phyloP scores from a whole-genome alignment of 352 stramenopile species.

The Globisporangium heterothallicum region DNA sequence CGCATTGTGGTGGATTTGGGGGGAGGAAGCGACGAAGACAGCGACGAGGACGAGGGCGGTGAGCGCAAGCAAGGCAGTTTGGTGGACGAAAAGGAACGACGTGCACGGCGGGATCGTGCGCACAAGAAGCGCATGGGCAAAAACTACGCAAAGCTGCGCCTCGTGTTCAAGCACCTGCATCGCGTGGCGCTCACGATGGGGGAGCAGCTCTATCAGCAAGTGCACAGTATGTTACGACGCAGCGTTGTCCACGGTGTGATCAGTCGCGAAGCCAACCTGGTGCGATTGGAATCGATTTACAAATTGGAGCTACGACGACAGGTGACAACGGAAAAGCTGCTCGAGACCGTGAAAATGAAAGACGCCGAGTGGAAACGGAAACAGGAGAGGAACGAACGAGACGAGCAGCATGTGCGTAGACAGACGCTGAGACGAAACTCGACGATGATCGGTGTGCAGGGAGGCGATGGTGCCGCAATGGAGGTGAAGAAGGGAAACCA shows the following conservation, averaged over 20 bases:
- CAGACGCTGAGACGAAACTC: slow-evolving; percentile 4
- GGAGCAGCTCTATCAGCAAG: slow-evolving; percentile 38
- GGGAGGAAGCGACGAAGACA: slow-evolving; percentile 5
- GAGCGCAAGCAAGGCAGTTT: not conserved
- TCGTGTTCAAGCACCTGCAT: slow-evolving; percentile 34
- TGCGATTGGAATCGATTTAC: slow-evolving; percentile 54
- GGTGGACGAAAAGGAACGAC: not conserved
- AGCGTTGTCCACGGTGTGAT: slow-evolving; percentile 41
- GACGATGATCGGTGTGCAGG: not conserved
- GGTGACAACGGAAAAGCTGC: slow-evolving; percentile 41
- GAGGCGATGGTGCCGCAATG: not conserved
- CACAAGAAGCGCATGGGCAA: slow-evolving; percentile 8
- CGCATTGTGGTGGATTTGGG: slow-evolving; percentile 12
- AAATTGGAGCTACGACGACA: slow-evolving; percentile 53
- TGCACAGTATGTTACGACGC: slow-evolving; percentile 32
- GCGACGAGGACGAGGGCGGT: not conserved
- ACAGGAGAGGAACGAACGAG: slow-evolving; percentile 8
- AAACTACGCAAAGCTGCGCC: slow-evolving; percentile 14
- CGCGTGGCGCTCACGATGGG: slow-evolving; percentile 29
- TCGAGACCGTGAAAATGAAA: slow-evolving; percentile 26
- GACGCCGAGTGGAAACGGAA: slow-evolving; percentile 11
- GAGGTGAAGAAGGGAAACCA: not conserved
- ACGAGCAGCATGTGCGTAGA: slow-evolving; percentile 10
- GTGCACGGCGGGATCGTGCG: not conserved
- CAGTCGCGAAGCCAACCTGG: slow-evolving; percentile 30